Base-by-base conservation (phyloP, 2,329 filamentous ascomycete species). In the Fusarium praegraminearum region DNA sequence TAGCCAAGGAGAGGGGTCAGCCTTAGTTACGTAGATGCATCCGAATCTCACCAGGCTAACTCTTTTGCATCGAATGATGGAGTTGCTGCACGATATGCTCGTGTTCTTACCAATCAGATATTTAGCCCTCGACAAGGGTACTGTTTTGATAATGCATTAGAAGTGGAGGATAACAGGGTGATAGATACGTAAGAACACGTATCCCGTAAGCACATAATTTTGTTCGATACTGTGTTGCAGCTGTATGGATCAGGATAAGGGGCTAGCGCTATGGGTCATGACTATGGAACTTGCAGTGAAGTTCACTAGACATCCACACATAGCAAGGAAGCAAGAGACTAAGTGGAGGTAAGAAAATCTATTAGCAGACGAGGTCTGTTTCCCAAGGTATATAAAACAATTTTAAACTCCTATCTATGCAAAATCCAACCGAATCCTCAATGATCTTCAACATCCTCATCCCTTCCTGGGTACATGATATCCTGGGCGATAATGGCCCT, bases 381-480 rank as follows among this genome's bases (percentile, higher is more conserved):
- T 13, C 33, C 24, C 24, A 18, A 15, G n/a, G 13, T 52, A 41
- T 41, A 35, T 41, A 40, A 30, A 52, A 30, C 49, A 40, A 41
- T 51, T 51, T 40, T 51, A 12, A 51, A 51, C 49, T 36, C 49
- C 49, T 16, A 4, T 30, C 35, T 30, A 52, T 52, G 12, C 20
- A n/a, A 15, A 28, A 5, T 6, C 12, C 18, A 30, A 20, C 12
- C 6, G n/a, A 11, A 2, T 26, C 13, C 24, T 74, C 70, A 82
- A 63, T 83, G 81, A 57, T 86, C 83, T 33, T 84, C 78, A 24
- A 85, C 81, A 62, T 87, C 85, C 73, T 87, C 85, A 63, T 87
- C 63, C 84, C 45, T 76, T 24, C 83, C 84, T 1, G 85, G 84
- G 52, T 86, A 86, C 82, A 87, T 84, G 65, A 87, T 87, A 52